These are phyloP conservation scores for Penicillium olsonii DNA, from an alignment of 2,329 filamentous ascomycete genomes.

Conservation along the genomic window DNA sequence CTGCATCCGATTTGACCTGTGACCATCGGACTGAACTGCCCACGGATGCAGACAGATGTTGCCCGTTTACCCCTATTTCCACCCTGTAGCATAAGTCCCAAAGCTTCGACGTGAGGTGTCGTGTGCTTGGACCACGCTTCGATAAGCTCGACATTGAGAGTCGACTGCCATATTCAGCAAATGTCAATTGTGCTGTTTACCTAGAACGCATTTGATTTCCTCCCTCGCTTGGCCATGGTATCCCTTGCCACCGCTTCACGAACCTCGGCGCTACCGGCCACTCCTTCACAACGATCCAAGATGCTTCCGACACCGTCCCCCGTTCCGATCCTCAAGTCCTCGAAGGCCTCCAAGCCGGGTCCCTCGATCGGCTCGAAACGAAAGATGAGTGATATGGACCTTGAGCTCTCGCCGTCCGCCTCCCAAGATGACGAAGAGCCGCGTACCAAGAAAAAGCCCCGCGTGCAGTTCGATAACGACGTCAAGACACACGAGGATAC, in stretches of 20 bases:
- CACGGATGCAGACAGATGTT: constrained; percentile 24
- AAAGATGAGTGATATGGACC: constrained; percentile 39
- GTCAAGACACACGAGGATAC: constrained; percentile 36
- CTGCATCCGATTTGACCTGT: constrained; percentile 16
- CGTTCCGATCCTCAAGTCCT: constrained; percentile 40
- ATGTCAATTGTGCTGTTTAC: constrained; percentile 22
- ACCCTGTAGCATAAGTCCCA: constrained; percentile 14
- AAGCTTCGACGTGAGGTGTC: constrained; percentile 17
- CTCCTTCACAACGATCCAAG: constrained; percentile 28
- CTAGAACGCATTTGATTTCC: constrained; percentile 7
- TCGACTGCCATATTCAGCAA: constrained; percentile 4
- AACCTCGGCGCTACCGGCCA: constrained; percentile 29
- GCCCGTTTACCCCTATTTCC: constrained; percentile 1
- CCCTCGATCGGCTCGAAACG: constrained; percentile 35
- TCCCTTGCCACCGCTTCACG: constrained; percentile 33
- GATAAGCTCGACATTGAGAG: constrained; percentile 13
- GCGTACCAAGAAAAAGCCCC: constrained; percentile 42
- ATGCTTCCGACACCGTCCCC: constrained; percentile 36
- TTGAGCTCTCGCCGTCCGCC: constrained; percentile 34
- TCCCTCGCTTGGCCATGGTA: constrained; percentile 32
- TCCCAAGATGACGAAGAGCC: constrained; percentile 29
- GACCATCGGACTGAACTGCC: constrained; percentile 12
- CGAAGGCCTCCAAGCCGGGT: constrained; percentile 36
- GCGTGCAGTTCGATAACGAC: constrained; percentile 46
- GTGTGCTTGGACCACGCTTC: constrained; percentile 23